phyloP scores from a whole-genome alignment of 805 yeast species.

The Candida fluviatilis region DNA sequence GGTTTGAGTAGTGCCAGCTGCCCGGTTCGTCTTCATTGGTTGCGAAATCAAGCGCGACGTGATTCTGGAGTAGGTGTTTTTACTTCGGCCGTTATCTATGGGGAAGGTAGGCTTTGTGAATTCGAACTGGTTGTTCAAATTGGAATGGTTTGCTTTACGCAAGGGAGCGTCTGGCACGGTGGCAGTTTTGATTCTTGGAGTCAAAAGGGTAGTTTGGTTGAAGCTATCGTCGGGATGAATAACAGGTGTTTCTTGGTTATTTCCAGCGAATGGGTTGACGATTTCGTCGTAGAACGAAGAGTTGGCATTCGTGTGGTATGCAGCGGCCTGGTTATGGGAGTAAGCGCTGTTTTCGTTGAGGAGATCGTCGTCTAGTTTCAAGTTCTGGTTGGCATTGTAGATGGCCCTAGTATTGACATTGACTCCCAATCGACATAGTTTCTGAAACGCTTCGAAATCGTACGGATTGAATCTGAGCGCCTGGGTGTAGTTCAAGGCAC shows the following conservation, averaged over 20 bases:
- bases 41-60: slow-evolving; percentile 47
- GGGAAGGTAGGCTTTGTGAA: slow-evolving; percentile 30
- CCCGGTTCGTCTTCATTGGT: slow-evolving; percentile 16
- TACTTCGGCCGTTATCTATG: slow-evolving; percentile 20
- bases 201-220: slow-evolving; percentile 20
- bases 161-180: slow-evolving; percentile 36
- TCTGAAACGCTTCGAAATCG: slow-evolving; percentile 82
- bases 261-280: slow-evolving; percentile 23
- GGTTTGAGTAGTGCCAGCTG: slow-evolving; percentile 3
- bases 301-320: background rate
- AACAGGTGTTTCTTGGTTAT: slow-evolving; percentile 8
- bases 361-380: background rate
- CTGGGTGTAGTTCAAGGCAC: slow-evolving; percentile 62
- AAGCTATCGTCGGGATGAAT: slow-evolving; percentile 21
- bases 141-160: slow-evolving; percentile 20
- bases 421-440: slow-evolving; percentile 68
- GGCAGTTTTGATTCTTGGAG: slow-evolving; percentile 23
- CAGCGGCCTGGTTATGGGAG: background rate
- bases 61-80: slow-evolving; percentile 40
- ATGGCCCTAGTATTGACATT: slow-evolving; percentile 57
- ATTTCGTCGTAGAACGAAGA: slow-evolving; percentile 2
- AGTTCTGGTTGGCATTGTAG: slow-evolving; percentile 27
- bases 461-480: slow-evolving; percentile 74
- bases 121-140: slow-evolving; percentile 18
- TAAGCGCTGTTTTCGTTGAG: background rate